Evolutionary conservation across 2,329 filamentous ascomycete species (phyloP), one percentile per base, ranked within the genome.

Genomic region (Fusarium sp.): DNA sequence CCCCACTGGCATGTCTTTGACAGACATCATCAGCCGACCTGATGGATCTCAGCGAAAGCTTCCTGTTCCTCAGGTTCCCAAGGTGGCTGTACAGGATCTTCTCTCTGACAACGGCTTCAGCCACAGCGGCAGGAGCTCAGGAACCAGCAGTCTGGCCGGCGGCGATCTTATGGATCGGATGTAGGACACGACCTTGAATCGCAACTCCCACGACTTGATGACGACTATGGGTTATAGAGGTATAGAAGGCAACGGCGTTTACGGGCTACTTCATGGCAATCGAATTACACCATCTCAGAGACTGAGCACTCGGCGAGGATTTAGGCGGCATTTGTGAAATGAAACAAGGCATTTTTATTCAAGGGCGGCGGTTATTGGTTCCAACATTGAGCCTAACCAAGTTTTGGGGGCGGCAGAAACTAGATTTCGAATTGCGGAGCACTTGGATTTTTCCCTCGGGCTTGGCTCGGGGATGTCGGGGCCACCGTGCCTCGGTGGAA

Each of bases 1-100:
- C 51, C 80, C 84, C 67, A 85, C 82, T 52, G 93, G 93, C 36
- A 85, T 96, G 54, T 90, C 92, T 35, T 88, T 98, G 69, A 91
- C 88, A 56, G 94, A 98, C 74, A 98, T 98, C 71, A 95, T 98
- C 80, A 92, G 90, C 72, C 89, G 90, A 67, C 85, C 92, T 2
- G 93, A 97, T 63, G 92, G 92, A 33, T 89, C 90, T 21, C 91
- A 95, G 78, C 83, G 94, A 69, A 98, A 98, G 77, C 82, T 98
- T 15, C 94, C 94, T 0, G 91, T 97, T 14, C 93, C 93, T 6
- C 91, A 94, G 77, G 85, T 93, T n/a, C 92, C 92, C 51, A 95
- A 95, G 75, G 90, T 96, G 38, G 90, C 90, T 3, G 89, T 96
- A 6, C 90, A 94, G 69, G 94, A 97, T 70, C 83, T 97, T 52